Evolutionary conservation across 106 monocot genomes (phyloP), one percentile per base, ranked within the genome.

Genomic region (Vanilla planifolia): DNA sequence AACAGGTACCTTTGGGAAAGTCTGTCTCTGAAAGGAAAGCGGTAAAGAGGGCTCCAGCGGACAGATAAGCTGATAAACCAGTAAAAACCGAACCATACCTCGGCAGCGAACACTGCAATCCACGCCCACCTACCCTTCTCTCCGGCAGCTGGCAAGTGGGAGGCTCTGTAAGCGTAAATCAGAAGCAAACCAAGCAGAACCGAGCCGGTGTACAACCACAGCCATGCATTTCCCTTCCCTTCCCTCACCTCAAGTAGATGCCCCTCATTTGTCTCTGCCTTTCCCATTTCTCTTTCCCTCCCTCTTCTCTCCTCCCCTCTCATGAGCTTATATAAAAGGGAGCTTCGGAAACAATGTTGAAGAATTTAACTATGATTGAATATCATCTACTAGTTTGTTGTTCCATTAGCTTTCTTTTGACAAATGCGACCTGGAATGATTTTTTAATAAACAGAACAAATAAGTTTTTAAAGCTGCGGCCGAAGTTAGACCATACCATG

Each of bases 41-140:
- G 66, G 44, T 70, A 67, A 40, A 60, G 26, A 35, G 79, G 75
- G 28, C 67, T 76, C 82, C 79, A 87, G 8, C 87, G 70, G 19
- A 73, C 75, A 21, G 79, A 79, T 32, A 68, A 75, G 5, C 79
- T 87, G 59, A 87, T 44, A 28, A 82, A 27, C 82, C 82, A 82
- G 72, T 87, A 86, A 61, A 82, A 59, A 2, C 63, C 71, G 39
- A 69, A 86, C 80, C 75, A 82, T 22, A 86, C 41, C 71, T 86
- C 86, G 21, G 86, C 68, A 7, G 61, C 60, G 16, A 72, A 41
- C 37, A 86, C 8, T 19, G 68, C 82, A 14, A 79, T 24, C 86
- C 81, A 82, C 15, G 64, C 59, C 86, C 67, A 71, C 61, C 78
- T 55, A 30, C 67, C 64, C 1, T 36, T 59, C 8, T 59, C 72